Base-by-base conservation (phyloP, 2,329 filamentous ascomycete species). In the Lasiodiplodia theobromae region DNA sequence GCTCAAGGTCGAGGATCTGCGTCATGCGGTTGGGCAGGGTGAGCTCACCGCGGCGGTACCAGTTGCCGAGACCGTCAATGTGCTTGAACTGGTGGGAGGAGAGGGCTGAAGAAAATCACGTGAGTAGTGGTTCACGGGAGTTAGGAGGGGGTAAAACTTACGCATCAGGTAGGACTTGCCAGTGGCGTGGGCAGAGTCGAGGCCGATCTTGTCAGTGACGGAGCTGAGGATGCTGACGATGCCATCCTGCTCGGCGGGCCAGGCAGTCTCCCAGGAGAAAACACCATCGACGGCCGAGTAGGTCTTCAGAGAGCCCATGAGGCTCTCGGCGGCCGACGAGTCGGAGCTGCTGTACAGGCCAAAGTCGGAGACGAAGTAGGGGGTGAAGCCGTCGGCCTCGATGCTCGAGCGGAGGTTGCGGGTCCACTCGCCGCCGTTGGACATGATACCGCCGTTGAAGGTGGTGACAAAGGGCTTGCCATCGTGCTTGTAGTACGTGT, bases 61-160 rank as follows among this genome's bases (percentile, higher is more conserved):
- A 77, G 70, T 79, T 79, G 31, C 76, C 67, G 1, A 60, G 54
- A 2, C 38, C 28, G 52, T 73, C 70, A 14, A 78, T 71, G 70
- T 81, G 77, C 69, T 82, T 81, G 76, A 77, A 82, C 66, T 81
- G 80, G 0, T 80, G 58, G 0, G 79, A 74, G 0, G 80, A 81
- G 67, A 74, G 71, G 10, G 65, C 60, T 64, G n/a, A 14, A 21
- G 21, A 11, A 2, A 16, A 21, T 25, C 7, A 38, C 7, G 25
- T 18, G 11, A 51, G 25, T 6, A 3, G 40, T 16, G 4, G 5
- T 21, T 37, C 34, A 12, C 23, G 65, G 78, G 21, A n/a, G 12
- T 8, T 2, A 7, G n/a, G 5, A 3, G 6, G 3, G 10, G 34
- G 7, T 10, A 47, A 2, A n/a, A 64, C 60, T 37, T 40, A 64